A percentile compares a stretch with the other conserved stretches of the same genome.
phyloP scores from a whole-genome alignment of 352 stramenopile genomes.

The Plasmopara muralis region DNA sequence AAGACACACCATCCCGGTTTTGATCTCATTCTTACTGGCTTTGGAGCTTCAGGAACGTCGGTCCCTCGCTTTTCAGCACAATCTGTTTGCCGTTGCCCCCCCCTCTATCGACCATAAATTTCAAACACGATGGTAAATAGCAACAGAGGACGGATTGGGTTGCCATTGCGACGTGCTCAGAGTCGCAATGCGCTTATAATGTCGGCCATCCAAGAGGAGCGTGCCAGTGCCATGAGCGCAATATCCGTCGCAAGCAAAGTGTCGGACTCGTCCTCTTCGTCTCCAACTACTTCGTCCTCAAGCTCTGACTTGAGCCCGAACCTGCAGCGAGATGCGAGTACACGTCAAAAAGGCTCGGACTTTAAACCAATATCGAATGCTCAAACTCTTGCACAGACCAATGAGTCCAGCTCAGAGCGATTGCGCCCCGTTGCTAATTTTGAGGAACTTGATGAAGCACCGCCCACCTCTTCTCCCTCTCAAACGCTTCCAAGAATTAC shows the following conservation, averaged over 20 bases:
- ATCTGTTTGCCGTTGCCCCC: neutral
- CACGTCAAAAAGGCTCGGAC: neutral
- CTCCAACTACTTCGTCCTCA: constrained; percentile 19
- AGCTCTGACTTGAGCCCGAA: constrained; percentile 17
- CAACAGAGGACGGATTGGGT: constrained; percentile 23
- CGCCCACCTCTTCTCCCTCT: neutral
- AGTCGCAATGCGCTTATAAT: constrained; percentile 28
- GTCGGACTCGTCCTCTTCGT: constrained; percentile 12
- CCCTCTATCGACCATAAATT: constrained; percentile 7
- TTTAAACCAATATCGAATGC: neutral
- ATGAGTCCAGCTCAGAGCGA: constrained; percentile 2
- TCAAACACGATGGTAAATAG: constrained; percentile 16
- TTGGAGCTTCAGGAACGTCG: neutral
- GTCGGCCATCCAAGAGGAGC: constrained; percentile 28
- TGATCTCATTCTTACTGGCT: neutral
- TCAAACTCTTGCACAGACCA: neutral
- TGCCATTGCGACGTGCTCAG: constrained; percentile 16
- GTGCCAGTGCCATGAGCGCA: constrained; percentile 8
- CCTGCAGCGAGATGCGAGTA: constrained; percentile 1
- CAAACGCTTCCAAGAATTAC: constrained; percentile 2
- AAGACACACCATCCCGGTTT: neutral
- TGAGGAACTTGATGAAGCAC: constrained; percentile 9
- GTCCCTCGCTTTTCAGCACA: neutral
- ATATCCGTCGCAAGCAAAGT: constrained; percentile 1
- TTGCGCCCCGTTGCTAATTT: constrained; percentile 19